Evolutionary conservation across 1,284 basidiomycete species (phyloP).

Genomic region (Cryptococcus neoformans): DNA sequence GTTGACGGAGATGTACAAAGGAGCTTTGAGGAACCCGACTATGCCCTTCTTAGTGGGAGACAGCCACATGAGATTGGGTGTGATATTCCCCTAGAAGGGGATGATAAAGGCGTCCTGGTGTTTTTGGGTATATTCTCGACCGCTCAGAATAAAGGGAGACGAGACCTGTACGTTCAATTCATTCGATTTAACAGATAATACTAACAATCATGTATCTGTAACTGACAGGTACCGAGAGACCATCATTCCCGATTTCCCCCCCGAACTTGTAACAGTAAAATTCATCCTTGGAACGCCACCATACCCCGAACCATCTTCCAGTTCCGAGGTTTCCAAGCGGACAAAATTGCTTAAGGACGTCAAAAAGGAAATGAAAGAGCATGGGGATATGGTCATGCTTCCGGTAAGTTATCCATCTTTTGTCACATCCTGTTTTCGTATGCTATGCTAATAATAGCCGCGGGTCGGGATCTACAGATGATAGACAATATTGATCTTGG

Average conservation of each 20-base stretch:
- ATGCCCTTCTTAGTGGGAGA: slow-evolving; percentile 35
- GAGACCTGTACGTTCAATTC: slow-evolving; percentile 39
- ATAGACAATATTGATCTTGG: slow-evolving; percentile 50
- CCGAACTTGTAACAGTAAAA: slow-evolving; percentile 43
- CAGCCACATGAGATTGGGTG: slow-evolving; percentile 49
- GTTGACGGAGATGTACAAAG: slow-evolving; percentile 36
- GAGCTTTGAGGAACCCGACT: slow-evolving; percentile 50
- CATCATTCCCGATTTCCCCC: slow-evolving; percentile 45
- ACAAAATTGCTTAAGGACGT: slow-evolving; percentile 17
- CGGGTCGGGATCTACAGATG: slow-evolving; percentile 22
- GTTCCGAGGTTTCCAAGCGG: slow-evolving; percentile 18
- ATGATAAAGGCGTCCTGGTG: slow-evolving; percentile 37
- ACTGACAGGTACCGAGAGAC: slow-evolving; percentile 34
- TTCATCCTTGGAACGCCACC: slow-evolving; percentile 48
- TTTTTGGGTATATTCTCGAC: slow-evolving; percentile 49
- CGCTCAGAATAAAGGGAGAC: slow-evolving; percentile 29
- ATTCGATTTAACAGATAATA: not conserved
- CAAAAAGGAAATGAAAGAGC: slow-evolving; percentile 36
- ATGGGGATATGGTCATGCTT: slow-evolving; percentile 48
- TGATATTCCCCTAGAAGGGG: slow-evolving; percentile 38
- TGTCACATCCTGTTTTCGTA: too few species aligned
- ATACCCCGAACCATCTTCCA: slow-evolving; percentile 24
- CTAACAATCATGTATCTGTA: not conserved
- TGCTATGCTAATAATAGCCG: not conserved
- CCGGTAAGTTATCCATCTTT: slow-evolving; percentile 26